phyloP scores from a whole-genome alignment of 1,139 yeast species.

The Pichia sp. region DNA sequence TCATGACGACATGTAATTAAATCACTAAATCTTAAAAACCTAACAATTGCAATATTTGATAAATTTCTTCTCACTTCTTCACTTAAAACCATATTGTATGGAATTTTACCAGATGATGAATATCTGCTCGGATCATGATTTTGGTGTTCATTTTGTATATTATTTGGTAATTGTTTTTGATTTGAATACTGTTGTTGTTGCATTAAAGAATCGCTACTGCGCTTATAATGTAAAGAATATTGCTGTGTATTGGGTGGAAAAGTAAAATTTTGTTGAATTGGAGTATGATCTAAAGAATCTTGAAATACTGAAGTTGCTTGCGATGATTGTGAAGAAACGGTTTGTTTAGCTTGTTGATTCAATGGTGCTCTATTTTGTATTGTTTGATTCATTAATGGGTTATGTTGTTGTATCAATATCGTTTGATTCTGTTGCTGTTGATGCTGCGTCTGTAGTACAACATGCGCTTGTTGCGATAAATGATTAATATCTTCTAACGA shows the following conservation, averaged over 20 bases:
- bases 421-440: too few species aligned
- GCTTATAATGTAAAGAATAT: too few species aligned
- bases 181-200: background rate
- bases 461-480: background rate
- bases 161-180: background rate
- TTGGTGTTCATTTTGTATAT: background rate
- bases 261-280: background rate
- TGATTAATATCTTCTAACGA: background rate
- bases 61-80: slow-evolving; percentile 25
- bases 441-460: too few species aligned
- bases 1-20: slow-evolving; percentile 16
- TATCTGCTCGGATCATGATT: background rate
- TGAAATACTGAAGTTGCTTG: slow-evolving; percentile 11
- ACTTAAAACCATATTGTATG: background rate
- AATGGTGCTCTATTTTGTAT: background rate
- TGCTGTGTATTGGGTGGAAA: background rate
- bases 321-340: slow-evolving; percentile 8
- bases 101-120: background rate
- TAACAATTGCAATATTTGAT: slow-evolving; percentile 25
- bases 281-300: slow-evolving; percentile 2
- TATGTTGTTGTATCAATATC: background rate
- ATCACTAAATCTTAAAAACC: slow-evolving; percentile 25
- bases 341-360: background rate
- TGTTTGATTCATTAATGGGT: background rate
- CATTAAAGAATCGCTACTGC: too few species aligned